phyloP scores from a whole-genome alignment of 2,329 filamentous ascomycete species.

The Neocatenulostroma microsporum region DNA sequence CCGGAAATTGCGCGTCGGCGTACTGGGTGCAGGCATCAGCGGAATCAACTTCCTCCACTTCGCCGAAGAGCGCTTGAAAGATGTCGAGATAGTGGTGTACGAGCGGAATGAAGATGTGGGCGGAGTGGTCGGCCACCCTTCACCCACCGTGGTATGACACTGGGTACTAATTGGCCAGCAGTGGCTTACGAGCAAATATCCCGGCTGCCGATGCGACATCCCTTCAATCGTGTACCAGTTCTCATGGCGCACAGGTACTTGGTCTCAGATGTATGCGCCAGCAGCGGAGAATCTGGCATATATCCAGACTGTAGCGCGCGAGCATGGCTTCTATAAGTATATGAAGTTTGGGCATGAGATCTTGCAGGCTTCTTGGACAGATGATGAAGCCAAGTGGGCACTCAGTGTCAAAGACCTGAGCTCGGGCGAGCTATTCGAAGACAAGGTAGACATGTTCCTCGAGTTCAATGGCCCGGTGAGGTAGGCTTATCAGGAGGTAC shows the following conservation, averaged over 20 bases:
- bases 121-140: conserved; percentile 16
- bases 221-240: conserved; percentile 28
- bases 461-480: conserved; percentile 18
- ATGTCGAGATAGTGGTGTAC: conserved; percentile 18
- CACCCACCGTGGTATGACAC: background rate
- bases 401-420: conserved; percentile 11
- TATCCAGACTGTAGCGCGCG: conserved; percentile 13
- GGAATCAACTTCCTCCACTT: conserved; percentile 18
- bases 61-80: conserved; percentile 12
- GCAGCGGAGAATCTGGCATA: conserved; percentile 16
- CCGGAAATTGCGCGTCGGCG: conserved; percentile 14
- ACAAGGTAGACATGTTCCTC: conserved; percentile 16
- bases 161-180: too few relatives aligned
- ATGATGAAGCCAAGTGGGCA: conserved; percentile 13
- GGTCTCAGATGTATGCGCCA: conserved; percentile 18
- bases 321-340: conserved; percentile 16
- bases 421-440: conserved; percentile 7
- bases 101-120: conserved; percentile 30
- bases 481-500: too few relatives aligned
- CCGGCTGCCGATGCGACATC: conserved; percentile 30
- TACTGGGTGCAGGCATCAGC: conserved; percentile 18
- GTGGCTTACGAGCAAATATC: conserved; percentile 31
- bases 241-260: conserved; percentile 24
- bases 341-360: conserved; percentile 16
- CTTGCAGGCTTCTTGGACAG: conserved; percentile 12